These are phyloP conservation scores for Saccharomycopsis hybrid DNA, from an alignment of 1,139 yeast species.

Conservation along the genomic window DNA sequence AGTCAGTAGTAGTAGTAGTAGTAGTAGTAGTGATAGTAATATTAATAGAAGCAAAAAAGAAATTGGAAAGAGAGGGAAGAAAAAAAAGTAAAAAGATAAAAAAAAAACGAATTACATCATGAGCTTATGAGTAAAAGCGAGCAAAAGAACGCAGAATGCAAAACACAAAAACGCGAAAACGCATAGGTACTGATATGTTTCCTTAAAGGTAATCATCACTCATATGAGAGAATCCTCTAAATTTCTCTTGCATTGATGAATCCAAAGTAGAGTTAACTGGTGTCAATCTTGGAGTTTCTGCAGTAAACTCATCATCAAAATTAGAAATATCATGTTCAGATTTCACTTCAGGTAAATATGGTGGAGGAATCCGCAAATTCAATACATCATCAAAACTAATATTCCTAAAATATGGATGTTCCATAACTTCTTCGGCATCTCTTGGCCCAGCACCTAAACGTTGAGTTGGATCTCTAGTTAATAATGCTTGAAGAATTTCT, in stretches of 20 bases:
- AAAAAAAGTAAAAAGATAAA: too few species aligned
- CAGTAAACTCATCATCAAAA: conserved; percentile 91
- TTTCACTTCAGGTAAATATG: conserved; percentile 72
- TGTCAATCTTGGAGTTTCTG: conserved; percentile 90
- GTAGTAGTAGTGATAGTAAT: too few species aligned
- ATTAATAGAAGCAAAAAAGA: too few species aligned
- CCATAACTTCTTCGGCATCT: conserved; percentile 93
- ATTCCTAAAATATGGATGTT: conserved; percentile 86
- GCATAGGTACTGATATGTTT: neutral
- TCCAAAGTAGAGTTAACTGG: conserved; percentile 88
- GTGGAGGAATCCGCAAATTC: conserved; percentile 70
- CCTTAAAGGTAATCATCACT: conserved; percentile 43
- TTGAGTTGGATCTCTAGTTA: conserved; percentile 78
- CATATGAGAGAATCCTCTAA: conserved; percentile 91
- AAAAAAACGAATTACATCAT: too few species aligned
- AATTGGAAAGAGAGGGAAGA: too few species aligned
- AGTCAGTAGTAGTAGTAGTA: too few species aligned
- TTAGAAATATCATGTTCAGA: conserved; percentile 89
- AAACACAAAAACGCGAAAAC: too few species aligned
- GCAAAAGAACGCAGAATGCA: too few species aligned
- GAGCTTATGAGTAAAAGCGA: too few species aligned
- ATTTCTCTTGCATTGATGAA: conserved; percentile 88
- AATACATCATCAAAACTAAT: conserved; percentile 85
- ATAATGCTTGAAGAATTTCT: conserved; percentile 80
- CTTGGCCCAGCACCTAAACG: conserved; percentile 83